Evolutionary conservation across 345 rosid genomes (phyloP), one percentile per base, ranked within the genome.

Genomic region (Aquilaria yunnanensis): DNA sequence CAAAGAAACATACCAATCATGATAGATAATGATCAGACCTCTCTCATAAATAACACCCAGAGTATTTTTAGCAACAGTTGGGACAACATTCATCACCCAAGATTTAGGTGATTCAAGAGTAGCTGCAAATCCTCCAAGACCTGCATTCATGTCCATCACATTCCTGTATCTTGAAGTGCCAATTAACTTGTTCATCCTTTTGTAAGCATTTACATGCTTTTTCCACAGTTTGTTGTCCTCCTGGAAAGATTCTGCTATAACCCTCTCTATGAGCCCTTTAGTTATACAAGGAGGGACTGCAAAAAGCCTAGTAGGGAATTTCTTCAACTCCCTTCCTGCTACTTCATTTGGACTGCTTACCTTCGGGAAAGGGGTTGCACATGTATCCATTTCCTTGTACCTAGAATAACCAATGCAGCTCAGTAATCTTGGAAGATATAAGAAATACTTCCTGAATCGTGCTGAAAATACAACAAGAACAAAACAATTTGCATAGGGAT

Each of bases 21-120:
- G 96, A 70, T 94, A 94, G 63, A 88, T 94, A 59, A 96, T 96
- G 23, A 90, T 76, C 64, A 94, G 79, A 65, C 99, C 95, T 80
- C 96, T 81, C 79, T 94, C 96, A 30, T 85, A 90, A 60, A 94
- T 78, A 76, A 88, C 86, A 51, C 97, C 93, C 63, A 93, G 63
- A 30, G 94, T 88, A 77, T 93, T 83, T 78, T 79, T 76, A 5
- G 88, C 81, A 65, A 78, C 68, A 12, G 90, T 82, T n/a, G 98
- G 98, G 46, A 93, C 79, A n/a, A 86, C 97, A 75, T 90, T 93
- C 94, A 93, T 93, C 69, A 88, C 96, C 98, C 98, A 93, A 32
- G 90, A 81, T 61, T 90, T 90, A n/a, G 86, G 83, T 4, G 99
- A 94, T 67, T 94, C 92, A 2, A 94, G 82, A 3, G 93, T 91